Percentiles rank a stretch among this genome's conserved stretches.
Evolutionary conservation across 2,329 filamentous ascomycete species (phyloP).

Genomic region (Diaporthe sp.): DNA sequence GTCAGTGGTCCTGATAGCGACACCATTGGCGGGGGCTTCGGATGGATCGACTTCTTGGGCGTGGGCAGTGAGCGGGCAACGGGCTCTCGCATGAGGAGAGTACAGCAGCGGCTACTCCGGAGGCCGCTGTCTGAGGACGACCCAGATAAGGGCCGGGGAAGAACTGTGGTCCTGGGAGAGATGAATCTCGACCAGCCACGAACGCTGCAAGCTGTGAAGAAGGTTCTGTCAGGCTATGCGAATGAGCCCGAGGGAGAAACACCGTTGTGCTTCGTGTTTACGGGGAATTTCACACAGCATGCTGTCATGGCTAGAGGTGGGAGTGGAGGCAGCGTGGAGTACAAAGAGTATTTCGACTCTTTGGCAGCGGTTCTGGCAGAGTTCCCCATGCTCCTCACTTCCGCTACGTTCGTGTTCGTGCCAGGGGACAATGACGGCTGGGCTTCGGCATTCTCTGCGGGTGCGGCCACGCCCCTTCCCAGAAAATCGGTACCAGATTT

Average conservation of each 20-base stretch:
- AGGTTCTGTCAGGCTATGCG: slow-evolving; percentile 82
- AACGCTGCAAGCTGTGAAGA: slow-evolving; percentile 85
- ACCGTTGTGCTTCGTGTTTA: slow-evolving; percentile 85
- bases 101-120: slow-evolving; percentile 79
- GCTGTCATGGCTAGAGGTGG: slow-evolving; percentile 77
- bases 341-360: slow-evolving; percentile 95
- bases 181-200: slow-evolving; percentile 87
- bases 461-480: slow-evolving; percentile 79
- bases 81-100: slow-evolving; percentile 84
- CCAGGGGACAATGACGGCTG: slow-evolving; percentile 99
- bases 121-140: slow-evolving; percentile 52
- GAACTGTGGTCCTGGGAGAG: slow-evolving; percentile 85
- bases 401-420: slow-evolving; percentile 90
- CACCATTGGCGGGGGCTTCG: slow-evolving; percentile 85
- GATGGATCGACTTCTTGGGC: slow-evolving; percentile 97
- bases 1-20: slow-evolving; percentile 72
- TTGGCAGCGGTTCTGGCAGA: slow-evolving; percentile 87
- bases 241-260: slow-evolving; percentile 72
- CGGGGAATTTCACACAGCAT: slow-evolving; percentile 84
- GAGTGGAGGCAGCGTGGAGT: slow-evolving; percentile 88
- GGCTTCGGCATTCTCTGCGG: slow-evolving; percentile 86
- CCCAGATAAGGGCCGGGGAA: slow-evolving; percentile 57
- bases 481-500: slow-evolving; percentile 83
- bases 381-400: slow-evolving; percentile 83
- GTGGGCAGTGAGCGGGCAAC: slow-evolving; percentile 90